Conservation (phyloP, 768 basidiomycete genomes). For the Tylopilus sp. region DNA sequence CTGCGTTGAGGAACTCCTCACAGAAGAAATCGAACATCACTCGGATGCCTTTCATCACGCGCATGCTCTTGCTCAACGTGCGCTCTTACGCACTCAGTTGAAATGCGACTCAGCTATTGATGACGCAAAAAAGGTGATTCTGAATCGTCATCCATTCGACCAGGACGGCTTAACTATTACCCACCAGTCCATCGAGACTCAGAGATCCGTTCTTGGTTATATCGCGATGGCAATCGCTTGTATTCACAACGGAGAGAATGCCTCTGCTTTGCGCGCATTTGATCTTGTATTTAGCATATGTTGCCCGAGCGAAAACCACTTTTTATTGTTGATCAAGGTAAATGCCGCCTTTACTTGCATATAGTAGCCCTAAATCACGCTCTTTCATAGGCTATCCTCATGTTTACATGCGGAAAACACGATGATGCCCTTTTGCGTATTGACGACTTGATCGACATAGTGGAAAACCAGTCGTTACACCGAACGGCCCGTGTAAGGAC, state of each 20-base stretch:
- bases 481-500: background rate
- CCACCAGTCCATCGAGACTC: slow-evolving; percentile 3
- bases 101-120: background rate
- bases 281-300: slow-evolving; percentile 2
- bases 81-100: background rate
- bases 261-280: background rate
- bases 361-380: too few species aligned
- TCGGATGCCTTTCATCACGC: background rate
- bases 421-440: slow-evolving; percentile 1
- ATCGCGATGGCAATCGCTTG: slow-evolving; percentile 5
- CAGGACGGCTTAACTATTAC: background rate
- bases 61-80: background rate
- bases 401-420: slow-evolving; percentile 9
- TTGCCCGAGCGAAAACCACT: background rate
- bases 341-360: too few species aligned
- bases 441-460: background rate
- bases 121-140: too few species aligned
- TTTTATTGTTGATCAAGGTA: slow-evolving; percentile 7
- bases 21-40: background rate
- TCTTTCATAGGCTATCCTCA: background rate
- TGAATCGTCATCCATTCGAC: too few species aligned
- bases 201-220: slow-evolving; percentile 7
- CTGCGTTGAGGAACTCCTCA: too few species aligned
- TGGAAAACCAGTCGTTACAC: background rate
- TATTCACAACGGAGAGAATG: background rate